A percentile compares a stretch with the other conserved stretches of the same genome.
These are phyloP conservation scores for Podaxis sp. DNA, from an alignment of 768 basidiomycete genomes.

Conservation along the genomic window DNA sequence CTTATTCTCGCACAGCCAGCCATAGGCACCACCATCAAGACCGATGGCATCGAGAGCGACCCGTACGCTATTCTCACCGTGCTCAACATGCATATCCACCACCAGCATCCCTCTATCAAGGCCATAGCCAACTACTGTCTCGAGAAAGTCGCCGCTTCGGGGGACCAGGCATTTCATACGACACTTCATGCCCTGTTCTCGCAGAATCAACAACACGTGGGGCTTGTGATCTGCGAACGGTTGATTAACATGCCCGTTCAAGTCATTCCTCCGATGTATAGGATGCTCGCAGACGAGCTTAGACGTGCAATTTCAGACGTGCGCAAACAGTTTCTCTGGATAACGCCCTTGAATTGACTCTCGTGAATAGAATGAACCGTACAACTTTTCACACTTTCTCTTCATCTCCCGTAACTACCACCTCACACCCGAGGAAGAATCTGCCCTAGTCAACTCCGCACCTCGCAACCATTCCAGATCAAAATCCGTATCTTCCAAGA, in stretches of 20 bases:
- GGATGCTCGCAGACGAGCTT: conserved; percentile 85
- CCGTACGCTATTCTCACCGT: conserved; percentile 88
- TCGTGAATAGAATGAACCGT: conserved; percentile 51
- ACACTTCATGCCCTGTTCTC: conserved; percentile 56
- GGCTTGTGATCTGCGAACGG: conserved; percentile 83
- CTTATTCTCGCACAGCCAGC: conserved; percentile 71
- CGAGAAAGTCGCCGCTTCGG: conserved; percentile 49
- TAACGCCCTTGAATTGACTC: conserved; percentile 1
- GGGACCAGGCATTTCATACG: conserved; percentile 48
- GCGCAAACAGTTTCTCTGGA: conserved; percentile 22
- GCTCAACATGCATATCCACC: conserved; percentile 72
- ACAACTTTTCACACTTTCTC: conserved; percentile 70
- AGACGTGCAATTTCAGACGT: conserved; percentile 68
- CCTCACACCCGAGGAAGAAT: conserved; percentile 70
- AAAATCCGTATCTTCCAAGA: conserved; percentile 28
- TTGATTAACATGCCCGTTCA: conserved; percentile 96
- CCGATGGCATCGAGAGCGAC: conserved; percentile 86
- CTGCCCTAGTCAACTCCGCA: conserved; percentile 43
- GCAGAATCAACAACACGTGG: conserved; percentile 58
- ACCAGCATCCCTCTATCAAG: conserved; percentile 67
- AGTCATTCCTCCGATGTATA: conserved; percentile 88
- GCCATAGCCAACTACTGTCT: conserved; percentile 72
- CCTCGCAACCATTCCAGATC: conserved; percentile 39
- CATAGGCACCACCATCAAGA: conserved; percentile 90
- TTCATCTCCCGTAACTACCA: conserved; percentile 81